Evolutionary conservation across 129 eudicot species (phyloP).

Genomic region (Saposhnikovia divaricata): DNA sequence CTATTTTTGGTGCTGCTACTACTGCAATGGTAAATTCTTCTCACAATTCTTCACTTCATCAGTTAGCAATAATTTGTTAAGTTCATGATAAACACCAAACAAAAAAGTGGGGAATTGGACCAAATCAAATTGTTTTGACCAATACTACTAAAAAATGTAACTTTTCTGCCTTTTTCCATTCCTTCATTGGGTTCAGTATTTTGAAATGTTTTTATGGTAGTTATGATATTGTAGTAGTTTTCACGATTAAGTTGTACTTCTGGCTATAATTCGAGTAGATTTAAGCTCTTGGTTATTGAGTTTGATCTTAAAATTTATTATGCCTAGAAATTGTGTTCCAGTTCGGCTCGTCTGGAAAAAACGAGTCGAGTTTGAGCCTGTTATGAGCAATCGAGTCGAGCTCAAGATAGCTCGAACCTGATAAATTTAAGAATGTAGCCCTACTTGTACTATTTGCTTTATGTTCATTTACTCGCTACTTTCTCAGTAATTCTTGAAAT

Average conservation of each 20-base stretch:
- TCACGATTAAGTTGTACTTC: neutral
- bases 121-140: neutral
- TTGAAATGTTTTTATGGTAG: neutral
- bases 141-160: neutral
- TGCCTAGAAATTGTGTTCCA: neutral
- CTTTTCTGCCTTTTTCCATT: neutral
- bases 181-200: neutral
- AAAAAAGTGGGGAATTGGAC: neutral
- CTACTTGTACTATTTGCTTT: neutral
- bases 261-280: neutral
- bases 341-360: neutral
- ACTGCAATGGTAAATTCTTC: conserved; percentile 59
- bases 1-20: conserved; percentile 71
- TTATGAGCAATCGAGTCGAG: no score
- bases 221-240: neutral
- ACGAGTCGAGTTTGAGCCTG: neutral
- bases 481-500: neutral
- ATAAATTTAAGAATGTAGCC: neutral
- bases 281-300: neutral
- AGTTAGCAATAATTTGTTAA: neutral
- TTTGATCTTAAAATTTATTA: neutral
- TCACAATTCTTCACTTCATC: conserved; percentile 2
- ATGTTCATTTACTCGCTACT: neutral
- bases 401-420: no score
- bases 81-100: neutral